Base-by-base conservation (phyloP, 306 rosid genomes). In the Cercis canadensis region DNA sequence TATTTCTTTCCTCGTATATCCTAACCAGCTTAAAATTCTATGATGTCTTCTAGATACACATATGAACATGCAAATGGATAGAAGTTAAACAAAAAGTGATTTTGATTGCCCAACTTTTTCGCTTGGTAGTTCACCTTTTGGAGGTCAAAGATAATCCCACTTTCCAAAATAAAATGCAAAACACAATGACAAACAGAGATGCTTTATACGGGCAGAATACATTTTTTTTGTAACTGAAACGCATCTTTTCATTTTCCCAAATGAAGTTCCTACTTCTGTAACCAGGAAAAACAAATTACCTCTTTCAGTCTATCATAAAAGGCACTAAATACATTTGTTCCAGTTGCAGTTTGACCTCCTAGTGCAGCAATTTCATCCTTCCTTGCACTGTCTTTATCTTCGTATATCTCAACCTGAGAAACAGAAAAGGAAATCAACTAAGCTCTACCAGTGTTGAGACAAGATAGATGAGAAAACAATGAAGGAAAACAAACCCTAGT, bases 311-410 rank as follows among this genome's bases (percentile, higher is more conserved):
- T 79, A 81, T 94, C 99, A 67, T 94, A 91, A 52, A 94, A 94
- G 40, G 99, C 96, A 82, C 97, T 89, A 31, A 94, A 94, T 57
- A 94, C 97, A 51, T 94, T 94, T 50, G 83, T 84, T 65, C 96
- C 99, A 0, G 90, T 78, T 7, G 95, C 90, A 39, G 97, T 91
- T 83, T 94, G 99, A 12, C 99, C 99, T 55, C 99, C 99, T 10
- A 94, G 85, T 32, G 97, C 96, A 12, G 95, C 96, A 84, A 94
- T 89, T 84, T 94, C 99, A 69, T 91, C 99, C 83, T 89, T 91
- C 85, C 99, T 86, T 0, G 97, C 96, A 83, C 15, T 80, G 73
- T 91, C 99, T 40, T 80, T 84, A 59, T 94, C 99, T 51, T 89
- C 97, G 31, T 94, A 91, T 53, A 86, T 83, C 69, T 86, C 96